These are phyloP conservation scores for Pythium rhizo-oryzae DNA, from an alignment of 352 stramenopile genomes.

Conservation along the genomic window DNA sequence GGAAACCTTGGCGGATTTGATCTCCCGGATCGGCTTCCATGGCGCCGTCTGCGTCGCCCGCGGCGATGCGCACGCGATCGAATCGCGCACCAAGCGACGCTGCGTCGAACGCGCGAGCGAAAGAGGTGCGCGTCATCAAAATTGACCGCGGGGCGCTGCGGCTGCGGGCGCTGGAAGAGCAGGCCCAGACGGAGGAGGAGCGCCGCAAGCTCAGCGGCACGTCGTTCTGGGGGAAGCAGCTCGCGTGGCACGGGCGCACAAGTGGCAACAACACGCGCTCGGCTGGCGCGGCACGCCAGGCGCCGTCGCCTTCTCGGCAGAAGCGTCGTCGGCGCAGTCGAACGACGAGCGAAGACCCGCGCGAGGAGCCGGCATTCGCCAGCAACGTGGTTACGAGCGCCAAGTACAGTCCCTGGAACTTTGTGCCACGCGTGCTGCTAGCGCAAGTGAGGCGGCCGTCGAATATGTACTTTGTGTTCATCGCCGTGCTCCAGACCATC, in stretches of 20 bases:
- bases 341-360: constrained; percentile 23
- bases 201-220: constrained; percentile 5
- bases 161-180: constrained; percentile 21
- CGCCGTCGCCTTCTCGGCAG: background rate
- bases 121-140: constrained; percentile 21
- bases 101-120: background rate
- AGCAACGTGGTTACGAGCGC: constrained; percentile 78
- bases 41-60: constrained; percentile 8
- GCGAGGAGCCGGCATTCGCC: constrained; percentile 35
- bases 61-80: background rate
- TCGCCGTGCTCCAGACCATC: constrained; percentile 83
- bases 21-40: background rate
- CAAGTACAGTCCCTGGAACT: constrained; percentile 86
- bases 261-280: background rate
- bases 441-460: constrained; percentile 74
- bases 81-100: background rate
- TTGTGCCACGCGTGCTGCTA: constrained; percentile 70
- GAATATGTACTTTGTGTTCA: constrained; percentile 89
- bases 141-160: constrained; percentile 24
- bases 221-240: constrained; percentile 18
- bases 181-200: constrained; percentile 11
- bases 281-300: background rate
- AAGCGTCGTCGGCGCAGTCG: constrained; percentile 13
- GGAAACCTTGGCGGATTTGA: background rate
- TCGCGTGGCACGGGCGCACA: constrained; percentile 9